Base-by-base conservation (phyloP, 1,284 basidiomycete genomes). In the Ceratorhiza oryzae-sativae region DNA sequence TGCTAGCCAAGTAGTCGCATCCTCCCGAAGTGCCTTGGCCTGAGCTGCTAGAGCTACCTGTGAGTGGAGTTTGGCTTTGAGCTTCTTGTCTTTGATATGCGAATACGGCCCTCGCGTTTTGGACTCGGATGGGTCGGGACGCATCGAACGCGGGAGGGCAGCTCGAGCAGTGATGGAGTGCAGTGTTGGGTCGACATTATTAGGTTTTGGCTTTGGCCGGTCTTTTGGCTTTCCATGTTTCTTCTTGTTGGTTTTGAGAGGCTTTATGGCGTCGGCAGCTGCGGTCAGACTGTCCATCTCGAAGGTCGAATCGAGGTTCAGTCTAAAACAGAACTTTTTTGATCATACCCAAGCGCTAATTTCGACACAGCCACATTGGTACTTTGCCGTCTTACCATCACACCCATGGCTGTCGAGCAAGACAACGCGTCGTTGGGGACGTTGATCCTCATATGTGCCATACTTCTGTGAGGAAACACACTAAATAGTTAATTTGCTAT, bases 11-110 rank as follows among this genome's bases (percentile, higher is more conserved):
- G 75, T 51, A n/a, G 75, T 72, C 3, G 60, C 78, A 76, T 78
- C 77, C n/a, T 75, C 72, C 39, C 92, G 79, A 72, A 91, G 78
- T 71, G 87, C 82, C 77, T 88, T 87, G n/a, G 86, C 78, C 20
- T 86, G 82, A 0, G 85, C 85, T 12, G 84, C 82, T 55, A 90
- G 87, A 0, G 83, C 79, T 1, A 88, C 86, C 75, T 89, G 86
- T 13, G 87, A 82, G 39, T 85, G 84, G 0, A 95, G 83, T 74
- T 91, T 86, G 2, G 88, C 83, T 20, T 91, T 86, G 1, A 95
- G 84, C 77, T 90, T 93, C 80, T 88, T 88, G 81, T 94, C 90
- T 13, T 85, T 83, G 49, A 95, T 90, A 76, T 92, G 89, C 0
- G 79, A 77, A 77, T 90, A 71, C 20, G 58, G 55, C 27, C 67